Conservation (phyloP, 345 rosid species). For the Camelina sativa region DNA sequence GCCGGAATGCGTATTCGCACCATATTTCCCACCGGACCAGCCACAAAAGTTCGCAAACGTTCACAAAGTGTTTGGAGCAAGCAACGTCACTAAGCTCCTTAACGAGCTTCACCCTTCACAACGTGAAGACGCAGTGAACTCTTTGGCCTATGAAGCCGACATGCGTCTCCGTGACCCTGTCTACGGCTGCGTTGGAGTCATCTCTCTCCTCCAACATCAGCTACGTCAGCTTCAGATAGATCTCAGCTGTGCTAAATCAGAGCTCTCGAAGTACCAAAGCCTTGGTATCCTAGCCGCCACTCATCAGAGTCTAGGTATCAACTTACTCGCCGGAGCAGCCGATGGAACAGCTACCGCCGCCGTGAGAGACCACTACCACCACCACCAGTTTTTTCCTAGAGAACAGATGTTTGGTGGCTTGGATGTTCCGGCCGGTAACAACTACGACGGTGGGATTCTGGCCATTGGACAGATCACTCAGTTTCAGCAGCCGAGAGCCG, state of each 20-base stretch:
- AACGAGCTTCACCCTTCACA: conserved; percentile 57
- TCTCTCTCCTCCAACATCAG: conserved; percentile 73
- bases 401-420: conserved; percentile 75
- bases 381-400: conserved; percentile 75
- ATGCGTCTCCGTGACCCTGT: conserved; percentile 88
- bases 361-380: conserved; percentile 55
- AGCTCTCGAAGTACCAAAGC: conserved; percentile 66
- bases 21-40: conserved; percentile 74
- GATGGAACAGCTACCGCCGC: conserved; percentile 45
- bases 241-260: conserved; percentile 65
- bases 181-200: conserved; percentile 85
- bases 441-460: conserved; percentile 64
- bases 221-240: conserved; percentile 62
- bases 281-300: conserved; percentile 62
- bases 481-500: conserved; percentile 84
- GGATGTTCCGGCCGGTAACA: conserved; percentile 51
- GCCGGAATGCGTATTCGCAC: conserved; percentile 70
- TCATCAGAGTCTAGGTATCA: conserved; percentile 68
- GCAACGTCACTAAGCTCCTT: conserved; percentile 71
- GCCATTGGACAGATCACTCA: conserved; percentile 82
- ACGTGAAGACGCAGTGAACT: conserved; percentile 78
- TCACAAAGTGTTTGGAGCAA: conserved; percentile 68
- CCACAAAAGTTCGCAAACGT: conserved; percentile 63
- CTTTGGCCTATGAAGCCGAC: conserved; percentile 73
- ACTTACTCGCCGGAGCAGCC: conserved; percentile 51